These are phyloP conservation scores for Aquilaria malaccensis DNA, from an alignment of 345 rosid species.

Conservation along the genomic window DNA sequence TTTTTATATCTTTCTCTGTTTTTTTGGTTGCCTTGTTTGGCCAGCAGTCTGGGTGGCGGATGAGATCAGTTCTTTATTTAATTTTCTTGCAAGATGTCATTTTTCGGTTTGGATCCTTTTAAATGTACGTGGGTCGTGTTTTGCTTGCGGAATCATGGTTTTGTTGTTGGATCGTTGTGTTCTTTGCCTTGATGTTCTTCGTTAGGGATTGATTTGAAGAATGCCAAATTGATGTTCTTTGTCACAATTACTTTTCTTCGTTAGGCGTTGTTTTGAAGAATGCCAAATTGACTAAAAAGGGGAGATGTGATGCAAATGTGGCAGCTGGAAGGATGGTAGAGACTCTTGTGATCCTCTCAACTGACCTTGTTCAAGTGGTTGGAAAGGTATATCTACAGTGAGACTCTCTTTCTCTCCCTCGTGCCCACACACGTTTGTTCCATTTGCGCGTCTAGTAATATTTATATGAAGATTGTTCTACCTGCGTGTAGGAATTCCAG, in stretches of 20 bases:
- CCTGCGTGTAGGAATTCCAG: conserved; percentile 43
- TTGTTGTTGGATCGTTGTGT: too few species aligned
- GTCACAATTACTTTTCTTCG: conserved; percentile 3
- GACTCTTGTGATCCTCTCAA: conserved; percentile 59
- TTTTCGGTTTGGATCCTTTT: neutral
- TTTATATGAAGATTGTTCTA: conserved; percentile 11
- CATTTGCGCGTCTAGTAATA: conserved; percentile 5
- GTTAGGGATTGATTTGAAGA: conserved; percentile 1
- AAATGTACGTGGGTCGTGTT: too few species aligned
- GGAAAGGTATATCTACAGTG: conserved; percentile 46
- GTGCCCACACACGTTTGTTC: neutral
- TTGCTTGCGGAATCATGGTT: too few species aligned
- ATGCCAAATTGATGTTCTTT: neutral
- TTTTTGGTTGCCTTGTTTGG: neutral
- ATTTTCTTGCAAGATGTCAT: neutral
- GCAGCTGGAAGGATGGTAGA: conserved; percentile 41
- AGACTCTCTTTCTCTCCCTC: neutral
- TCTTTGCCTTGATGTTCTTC: neutral
- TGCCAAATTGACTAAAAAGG: conserved; percentile 67
- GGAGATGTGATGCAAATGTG: conserved; percentile 59
- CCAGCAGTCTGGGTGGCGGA: too few species aligned
- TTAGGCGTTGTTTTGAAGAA: conserved; percentile 78
- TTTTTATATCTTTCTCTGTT: conserved; percentile 2
- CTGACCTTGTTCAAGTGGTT: conserved; percentile 76
- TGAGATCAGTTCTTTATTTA: neutral